Base-by-base conservation (phyloP, 768 basidiomycete species). In the Macrolepiota dolichaula region DNA sequence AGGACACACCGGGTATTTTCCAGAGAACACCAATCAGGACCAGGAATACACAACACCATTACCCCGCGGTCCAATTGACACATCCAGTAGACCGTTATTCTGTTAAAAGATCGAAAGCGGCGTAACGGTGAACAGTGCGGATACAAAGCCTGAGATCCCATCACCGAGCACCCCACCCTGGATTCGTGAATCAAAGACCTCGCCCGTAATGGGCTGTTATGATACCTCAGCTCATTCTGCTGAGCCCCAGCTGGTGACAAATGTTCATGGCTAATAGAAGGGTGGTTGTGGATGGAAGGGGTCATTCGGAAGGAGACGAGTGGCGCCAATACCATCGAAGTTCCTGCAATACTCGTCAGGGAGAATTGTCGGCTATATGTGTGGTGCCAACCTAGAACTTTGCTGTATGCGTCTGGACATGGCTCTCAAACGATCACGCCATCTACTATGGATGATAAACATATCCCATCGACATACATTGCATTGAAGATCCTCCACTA, bases 1-100 rank as follows among this genome's bases (percentile, higher is more conserved):
- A 82, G 74, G 94, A 91, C 46, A 93, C 84, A 0, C 92, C 92
- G 2, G 91, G 88, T 46, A 94, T 74, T 71, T 94, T 94, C 46
- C 91, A 91, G 3, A 94, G 76, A 50, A 91, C 73, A 10, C 92
- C 92, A 63, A 91, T 92, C 15, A 92, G 71, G 67, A 94, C 86
- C 67, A 93, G 82, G 79, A 94, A 91, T 61, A 70, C 70, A 67
- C 90, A 91, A 66, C 91, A 94, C 83, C 86, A 89, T 19, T 87
- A 81, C 13, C 91, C 92, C 0, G 92, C 91, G 3, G 79, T 76
- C 35, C 89, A 82, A 70, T 89, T 93, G 4, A 92, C 92, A 65
- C 92, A 94, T 0, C 91, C 86, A 0, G 93, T 94, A 91, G 88
- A 40, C 89, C 89, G 66, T 91, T 91, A 67, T 92, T 92, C 79